A percentile compares a stretch with the other conserved stretches of the same genome.
Conservation (phyloP, 2,329 filamentous ascomycete species). For the Fulvia fulva region DNA sequence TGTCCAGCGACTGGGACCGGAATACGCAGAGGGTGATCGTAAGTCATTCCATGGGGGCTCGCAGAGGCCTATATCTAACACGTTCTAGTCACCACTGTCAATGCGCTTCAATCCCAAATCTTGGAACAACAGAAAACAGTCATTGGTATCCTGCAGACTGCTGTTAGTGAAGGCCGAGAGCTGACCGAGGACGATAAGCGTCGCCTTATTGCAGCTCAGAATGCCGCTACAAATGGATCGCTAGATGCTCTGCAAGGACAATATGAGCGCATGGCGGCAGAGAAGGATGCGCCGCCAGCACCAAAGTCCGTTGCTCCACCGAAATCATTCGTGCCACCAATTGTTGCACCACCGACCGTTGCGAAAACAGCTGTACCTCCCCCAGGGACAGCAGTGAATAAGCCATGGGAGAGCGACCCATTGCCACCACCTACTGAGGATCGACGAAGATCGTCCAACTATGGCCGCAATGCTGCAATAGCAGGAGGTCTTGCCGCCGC, state of each 20-base stretch:
- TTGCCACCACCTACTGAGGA: not conserved
- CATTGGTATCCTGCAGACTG: conserved; percentile 42
- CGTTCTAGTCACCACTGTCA: conserved; percentile 38
- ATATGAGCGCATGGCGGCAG: conserved; percentile 18
- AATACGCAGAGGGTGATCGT: conserved; percentile 40
- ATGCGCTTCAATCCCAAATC: conserved; percentile 41
- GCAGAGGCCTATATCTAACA: conserved; percentile 11
- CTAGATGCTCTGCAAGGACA: conserved; percentile 35
- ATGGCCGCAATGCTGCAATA: not conserved
- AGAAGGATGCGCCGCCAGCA: conserved; percentile 5
- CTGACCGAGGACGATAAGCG: conserved; percentile 38
- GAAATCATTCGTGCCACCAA: not conserved
- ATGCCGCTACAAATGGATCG: conserved; percentile 40
- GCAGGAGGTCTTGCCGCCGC: not conserved
- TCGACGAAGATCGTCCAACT: not conserved
- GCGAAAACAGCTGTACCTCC: not conserved
- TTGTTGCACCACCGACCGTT: not conserved
- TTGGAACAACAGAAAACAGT: conserved; percentile 43
- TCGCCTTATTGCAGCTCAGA: conserved; percentile 39
- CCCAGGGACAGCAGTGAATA: not conserved
- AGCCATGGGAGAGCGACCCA: conserved; percentile 4
- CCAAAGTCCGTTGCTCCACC: not conserved
- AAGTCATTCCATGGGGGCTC: conserved; percentile 12
- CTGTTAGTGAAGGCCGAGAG: conserved; percentile 39
- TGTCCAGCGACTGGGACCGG: conserved; percentile 30